Base-by-base conservation (phyloP, 2,329 filamentous ascomycete genomes). In the Botrytis aclada region DNA sequence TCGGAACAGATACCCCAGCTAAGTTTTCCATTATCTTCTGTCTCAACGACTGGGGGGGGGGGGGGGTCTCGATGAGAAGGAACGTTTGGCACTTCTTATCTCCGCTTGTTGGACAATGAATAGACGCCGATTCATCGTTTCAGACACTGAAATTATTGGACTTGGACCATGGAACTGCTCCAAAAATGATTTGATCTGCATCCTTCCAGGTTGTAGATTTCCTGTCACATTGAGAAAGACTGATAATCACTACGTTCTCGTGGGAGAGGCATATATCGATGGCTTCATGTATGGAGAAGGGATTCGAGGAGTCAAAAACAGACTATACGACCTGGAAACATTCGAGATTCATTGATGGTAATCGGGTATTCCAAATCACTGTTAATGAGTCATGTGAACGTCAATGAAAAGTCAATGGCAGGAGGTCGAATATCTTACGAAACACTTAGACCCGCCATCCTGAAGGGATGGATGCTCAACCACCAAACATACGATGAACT, bases 231-330 rank as follows among this genome's bases (percentile, higher is more conserved):
- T 80, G 43, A 76, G 76, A 66, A 54, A 29, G 29, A 47, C 66
- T 22, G 72, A 71, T 14, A 69, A 72, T 4, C 58, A 74, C 32
- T 77, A 75, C 66, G 60, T 69, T 4, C 45, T 79, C n/a, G 61
- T 80, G 37, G 79, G 79, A 14, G 78, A 79, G 56, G 77, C 74
- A 29, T 80, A 79, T 72, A 67, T 79, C 37, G 75, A 79, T 74
- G 77, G 75, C 1, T 74, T 75, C 41, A 80, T 80, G 78, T 62
- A 76, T 71, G 78, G 77, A 16, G 73, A 79, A 60, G 79, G 75
- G 34, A 74, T 79, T 62, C 29, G 14, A n/a, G 75, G 69, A 8
- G 56, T 76, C 0, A 32, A 73, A 6, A 65, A 73, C 25, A 76
- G 76, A 6, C 60, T 39, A 4, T 74, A 66, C 65, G 54, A 16